phyloP scores from a whole-genome alignment of 106 monocot species.

The Apostasia ramifera region DNA sequence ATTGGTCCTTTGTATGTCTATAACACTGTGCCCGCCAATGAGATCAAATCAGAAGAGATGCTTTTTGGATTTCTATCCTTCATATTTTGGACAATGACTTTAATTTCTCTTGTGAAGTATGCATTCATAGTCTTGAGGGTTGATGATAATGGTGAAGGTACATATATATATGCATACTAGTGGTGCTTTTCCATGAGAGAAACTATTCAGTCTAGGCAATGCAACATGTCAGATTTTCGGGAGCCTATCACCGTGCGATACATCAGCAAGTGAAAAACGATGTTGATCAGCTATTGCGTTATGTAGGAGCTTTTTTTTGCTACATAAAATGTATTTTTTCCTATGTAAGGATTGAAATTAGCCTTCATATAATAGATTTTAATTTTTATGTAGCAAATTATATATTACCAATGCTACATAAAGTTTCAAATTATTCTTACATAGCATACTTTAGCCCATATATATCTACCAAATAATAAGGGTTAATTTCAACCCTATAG shows the following conservation, averaged over 20 bases:
- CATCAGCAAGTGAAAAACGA: no score
- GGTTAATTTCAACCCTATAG: no score
- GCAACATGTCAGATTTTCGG: not conserved
- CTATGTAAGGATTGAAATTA: no score
- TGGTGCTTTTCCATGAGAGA: not conserved
- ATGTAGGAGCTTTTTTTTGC: not conserved
- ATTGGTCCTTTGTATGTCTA: conserved; percentile 18
- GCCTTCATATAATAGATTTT: no score
- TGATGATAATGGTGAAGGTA: conserved; percentile 32
- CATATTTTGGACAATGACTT: conserved; percentile 22
- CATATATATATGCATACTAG: not conserved
- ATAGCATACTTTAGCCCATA: no score
- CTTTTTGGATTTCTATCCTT: conserved; percentile 21
- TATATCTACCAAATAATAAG: no score
- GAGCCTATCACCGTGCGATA: no score
- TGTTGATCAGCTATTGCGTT: no score
- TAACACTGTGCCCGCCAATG: not conserved
- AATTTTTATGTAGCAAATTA: no score
- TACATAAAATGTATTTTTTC: not conserved
- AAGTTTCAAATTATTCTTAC: no score
- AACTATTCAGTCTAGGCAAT: not conserved
- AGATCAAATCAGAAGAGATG: conserved; percentile 5
- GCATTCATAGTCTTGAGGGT: conserved; percentile 12
- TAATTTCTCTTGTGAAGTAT: conserved; percentile 22
- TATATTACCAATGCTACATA: no score